Base-by-base conservation (phyloP, 2,329 filamentous ascomycete species). In the Colletotrichum sp. region DNA sequence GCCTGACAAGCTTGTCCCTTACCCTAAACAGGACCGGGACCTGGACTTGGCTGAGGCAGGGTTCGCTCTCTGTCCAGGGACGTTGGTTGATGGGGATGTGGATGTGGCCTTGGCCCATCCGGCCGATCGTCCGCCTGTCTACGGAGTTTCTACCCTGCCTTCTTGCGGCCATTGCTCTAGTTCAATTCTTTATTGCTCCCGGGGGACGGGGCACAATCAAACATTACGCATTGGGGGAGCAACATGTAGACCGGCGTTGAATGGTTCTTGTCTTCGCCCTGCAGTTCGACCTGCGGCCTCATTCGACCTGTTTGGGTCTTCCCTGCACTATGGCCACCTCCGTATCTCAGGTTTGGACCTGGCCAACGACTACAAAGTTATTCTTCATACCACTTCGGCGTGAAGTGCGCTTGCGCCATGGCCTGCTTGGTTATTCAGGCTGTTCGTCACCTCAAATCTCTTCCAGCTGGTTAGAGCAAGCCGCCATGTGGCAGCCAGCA, bases 51-150 rank as follows among this genome's bases (percentile, higher is more conserved):
- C 36, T 38, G 51, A 65, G 43, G 34, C 67, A 73, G 67, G 71
- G 67, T 61, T 73, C 38, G 24, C 47, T 65, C 16, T 69, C 61
- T 73, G 71, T 38, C 15, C 38, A 66, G 61, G 67, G 61, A 62
- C 61, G 27, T 66, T 70, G 38, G 27, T 62, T 70, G 38, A 55
- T 55, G 71, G 66, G 61, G 67, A 66, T 66, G 31, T 70, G 66
- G 38, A 64, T 65, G 51, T 64, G 34, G 61, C 47, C 54, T 21
- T 65, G 18, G 55, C 31, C 61, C 70, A 27, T 43, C 61, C 33
- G 54, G 59, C 51, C 51, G 71, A 73, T 70, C 61, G 67, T 70
- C 63, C 54, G 62, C 33, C 43, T 29, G 43, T 54, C 61, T 59
- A 21, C 61, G 61, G 34, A 31, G 15, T 29, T 31, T 34, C 57